Percentiles rank a stretch among this genome's conserved stretches.
phyloP scores from a whole-genome alignment of 169 alveolate species.

The Perkinsus olseni region DNA sequence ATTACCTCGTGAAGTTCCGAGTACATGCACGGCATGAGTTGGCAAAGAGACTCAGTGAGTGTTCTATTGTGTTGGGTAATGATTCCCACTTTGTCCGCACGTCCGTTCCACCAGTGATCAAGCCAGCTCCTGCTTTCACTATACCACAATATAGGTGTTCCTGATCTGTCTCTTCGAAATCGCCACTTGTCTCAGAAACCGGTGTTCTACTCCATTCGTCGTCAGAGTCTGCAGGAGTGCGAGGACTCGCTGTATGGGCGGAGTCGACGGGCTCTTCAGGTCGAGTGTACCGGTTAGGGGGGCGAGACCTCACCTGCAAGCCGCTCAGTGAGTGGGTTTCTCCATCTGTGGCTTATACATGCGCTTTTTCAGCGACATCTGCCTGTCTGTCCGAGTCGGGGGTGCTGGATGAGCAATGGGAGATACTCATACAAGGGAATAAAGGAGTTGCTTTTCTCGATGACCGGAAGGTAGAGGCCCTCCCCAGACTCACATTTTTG shows the following conservation, averaged over 20 bases:
- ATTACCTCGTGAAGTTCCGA: not conserved
- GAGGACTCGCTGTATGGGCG: not conserved
- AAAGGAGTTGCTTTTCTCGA: not conserved
- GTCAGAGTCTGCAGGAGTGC: not conserved
- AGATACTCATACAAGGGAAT: not conserved
- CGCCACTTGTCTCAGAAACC: not conserved
- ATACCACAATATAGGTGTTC: not conserved
- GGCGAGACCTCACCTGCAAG: not conserved
- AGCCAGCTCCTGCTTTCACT: not conserved
- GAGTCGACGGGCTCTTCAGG: not conserved
- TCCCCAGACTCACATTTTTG: not conserved
- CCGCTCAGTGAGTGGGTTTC: not conserved
- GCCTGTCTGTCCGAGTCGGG: not conserved
- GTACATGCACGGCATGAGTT: not conserved
- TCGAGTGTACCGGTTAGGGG: not conserved
- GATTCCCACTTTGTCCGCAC: too few species aligned
- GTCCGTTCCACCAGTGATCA: not conserved
- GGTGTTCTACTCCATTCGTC: not conserved
- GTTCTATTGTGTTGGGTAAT: too few species aligned
- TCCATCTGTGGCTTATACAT: too few species aligned
- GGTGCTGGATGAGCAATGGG: not conserved
- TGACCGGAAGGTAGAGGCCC: not conserved
- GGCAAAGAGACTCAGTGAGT: not conserved
- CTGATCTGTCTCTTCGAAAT: not conserved
- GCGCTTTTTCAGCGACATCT: not conserved